Evolutionary conservation across 2,329 filamentous ascomycete species (phyloP).

Genomic region (Gaeumannomyces sp.): DNA sequence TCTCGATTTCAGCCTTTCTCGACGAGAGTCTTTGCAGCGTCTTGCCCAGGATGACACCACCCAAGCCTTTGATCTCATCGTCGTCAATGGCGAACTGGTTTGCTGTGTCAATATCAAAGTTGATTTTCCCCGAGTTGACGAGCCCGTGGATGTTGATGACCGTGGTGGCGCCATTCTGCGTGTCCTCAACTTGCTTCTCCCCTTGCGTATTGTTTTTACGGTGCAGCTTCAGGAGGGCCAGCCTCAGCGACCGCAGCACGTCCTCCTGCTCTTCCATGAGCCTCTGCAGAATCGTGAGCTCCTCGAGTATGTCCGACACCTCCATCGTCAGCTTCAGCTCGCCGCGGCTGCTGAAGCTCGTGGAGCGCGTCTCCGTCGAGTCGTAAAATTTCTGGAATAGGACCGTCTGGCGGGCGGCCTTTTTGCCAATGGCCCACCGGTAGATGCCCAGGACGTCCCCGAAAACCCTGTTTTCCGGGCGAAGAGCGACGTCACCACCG

Average conservation of each 20-base stretch:
- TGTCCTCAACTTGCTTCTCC: background rate
- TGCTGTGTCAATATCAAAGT: background rate
- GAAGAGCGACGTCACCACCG: background rate
- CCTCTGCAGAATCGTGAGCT: background rate
- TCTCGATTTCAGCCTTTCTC: background rate
- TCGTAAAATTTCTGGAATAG: background rate
- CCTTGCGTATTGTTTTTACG: background rate
- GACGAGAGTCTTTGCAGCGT: background rate
- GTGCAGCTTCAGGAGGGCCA: background rate
- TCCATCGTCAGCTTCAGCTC: background rate
- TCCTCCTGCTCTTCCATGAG: background rate
- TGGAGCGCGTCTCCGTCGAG: background rate
- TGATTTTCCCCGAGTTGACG: background rate
- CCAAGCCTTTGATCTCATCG: background rate
- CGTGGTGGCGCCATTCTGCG: background rate
- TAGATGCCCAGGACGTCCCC: background rate
- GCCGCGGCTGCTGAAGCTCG: background rate
- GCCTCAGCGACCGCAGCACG: background rate
- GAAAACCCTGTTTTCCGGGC: background rate
- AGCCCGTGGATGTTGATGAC: constrained; percentile 1
- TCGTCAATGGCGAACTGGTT: background rate
- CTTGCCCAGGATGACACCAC: background rate
- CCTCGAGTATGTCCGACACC: background rate
- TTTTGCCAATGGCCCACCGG: background rate
- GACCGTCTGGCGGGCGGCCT: background rate